Percentiles rank a stretch among this genome's conserved stretches.
Evolutionary conservation across 345 rosid species (phyloP).

Genomic region (Arabidopsis arenosa): DNA sequence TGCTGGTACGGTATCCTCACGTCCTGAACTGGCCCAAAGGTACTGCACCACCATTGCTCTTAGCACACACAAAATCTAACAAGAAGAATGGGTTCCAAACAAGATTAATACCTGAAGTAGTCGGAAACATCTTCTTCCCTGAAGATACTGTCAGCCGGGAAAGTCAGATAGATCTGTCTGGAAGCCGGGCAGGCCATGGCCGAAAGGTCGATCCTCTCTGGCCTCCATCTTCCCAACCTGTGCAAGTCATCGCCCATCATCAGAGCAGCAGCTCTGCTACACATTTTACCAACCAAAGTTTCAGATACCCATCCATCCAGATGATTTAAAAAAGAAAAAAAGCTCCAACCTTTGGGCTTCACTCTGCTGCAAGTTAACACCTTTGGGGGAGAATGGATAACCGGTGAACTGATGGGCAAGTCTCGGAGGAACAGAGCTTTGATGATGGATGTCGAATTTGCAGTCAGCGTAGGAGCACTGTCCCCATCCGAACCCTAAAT

Average conservation of each 20-base stretch:
- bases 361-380: conserved; percentile 36
- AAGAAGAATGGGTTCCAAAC: neutral
- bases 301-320: neutral
- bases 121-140: conserved; percentile 85
- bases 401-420: conserved; percentile 56
- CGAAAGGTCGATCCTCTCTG: conserved; percentile 48
- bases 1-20: conserved; percentile 89
- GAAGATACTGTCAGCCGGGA: conserved; percentile 84
- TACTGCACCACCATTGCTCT: conserved; percentile 43
- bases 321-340: neutral
- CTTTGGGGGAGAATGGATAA: conserved; percentile 54
- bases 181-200: conserved; percentile 56
- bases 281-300: neutral
- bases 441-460: no score
- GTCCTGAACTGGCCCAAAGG: conserved; percentile 80
- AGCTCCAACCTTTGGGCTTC: conserved; percentile 28
- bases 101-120: conserved; percentile 62
- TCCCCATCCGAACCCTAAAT: conserved; percentile 63
- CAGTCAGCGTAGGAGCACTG: conserved; percentile 48
- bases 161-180: conserved; percentile 81
- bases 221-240: conserved; percentile 54
- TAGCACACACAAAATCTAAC: neutral
- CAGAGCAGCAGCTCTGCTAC: conserved; percentile 45
- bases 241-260: conserved; percentile 65
- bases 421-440: conserved; percentile 21